These are phyloP conservation scores for Ogataea neopini DNA, from an alignment of 805 yeast genomes.

Conservation along the genomic window DNA sequence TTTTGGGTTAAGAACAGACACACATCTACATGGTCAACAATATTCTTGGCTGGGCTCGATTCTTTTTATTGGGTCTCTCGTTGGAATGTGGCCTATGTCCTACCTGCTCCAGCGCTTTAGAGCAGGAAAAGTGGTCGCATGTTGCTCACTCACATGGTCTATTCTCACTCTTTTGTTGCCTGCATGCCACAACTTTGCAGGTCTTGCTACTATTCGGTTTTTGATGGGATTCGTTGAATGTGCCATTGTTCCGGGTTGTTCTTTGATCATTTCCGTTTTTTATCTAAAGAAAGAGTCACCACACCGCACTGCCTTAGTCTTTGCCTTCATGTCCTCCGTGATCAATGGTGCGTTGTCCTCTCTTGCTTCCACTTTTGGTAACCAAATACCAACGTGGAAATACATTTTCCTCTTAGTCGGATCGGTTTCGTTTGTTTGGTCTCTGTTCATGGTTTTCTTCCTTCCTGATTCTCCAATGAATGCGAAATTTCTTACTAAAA, in stretches of 20 bases:
- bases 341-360: constrained; percentile 30
- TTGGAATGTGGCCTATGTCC: constrained; percentile 44
- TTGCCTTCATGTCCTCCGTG: constrained; percentile 42
- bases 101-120: constrained; percentile 44
- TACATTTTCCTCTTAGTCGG: constrained; percentile 55
- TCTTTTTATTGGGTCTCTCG: constrained; percentile 50
- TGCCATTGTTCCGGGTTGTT: constrained; percentile 54
- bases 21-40: constrained; percentile 45
- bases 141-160: constrained; percentile 44
- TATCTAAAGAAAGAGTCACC: constrained; percentile 49
- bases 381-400: constrained; percentile 45
- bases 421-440: constrained; percentile 44
- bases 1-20: constrained; percentile 48
- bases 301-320: constrained; percentile 44
- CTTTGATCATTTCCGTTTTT: constrained; percentile 54
- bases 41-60: constrained; percentile 53
- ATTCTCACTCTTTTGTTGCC: constrained; percentile 44
- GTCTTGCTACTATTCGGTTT: constrained; percentile 46
- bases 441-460: constrained; percentile 34
- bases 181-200: constrained; percentile 43
- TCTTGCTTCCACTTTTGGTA: constrained; percentile 30
- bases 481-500: constrained; percentile 43
- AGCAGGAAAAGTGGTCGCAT: constrained; percentile 38
- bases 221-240: constrained; percentile 53
- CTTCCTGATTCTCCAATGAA: constrained; percentile 56